Evolutionary conservation across 352 stramenopile genomes (phyloP), one percentile per base, ranked within the genome.

Genomic region (Pythium phragmiticola): DNA sequence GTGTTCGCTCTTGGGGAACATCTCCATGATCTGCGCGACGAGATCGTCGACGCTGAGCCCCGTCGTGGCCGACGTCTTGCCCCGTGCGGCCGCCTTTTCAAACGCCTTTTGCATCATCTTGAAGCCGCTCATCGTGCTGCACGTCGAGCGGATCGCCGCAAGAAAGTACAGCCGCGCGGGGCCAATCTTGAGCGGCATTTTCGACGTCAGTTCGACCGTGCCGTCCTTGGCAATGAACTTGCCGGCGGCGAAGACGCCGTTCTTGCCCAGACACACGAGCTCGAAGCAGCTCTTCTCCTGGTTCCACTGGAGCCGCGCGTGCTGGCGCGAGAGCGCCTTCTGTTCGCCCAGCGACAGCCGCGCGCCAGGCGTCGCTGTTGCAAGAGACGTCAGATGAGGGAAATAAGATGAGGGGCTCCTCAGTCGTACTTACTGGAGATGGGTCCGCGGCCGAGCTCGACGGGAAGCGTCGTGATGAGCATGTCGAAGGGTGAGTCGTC

Each of bases 91-190:
- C 36, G 80, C 77, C 64, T 94, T 94, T 50, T 94, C 85, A 60
- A 94, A 94, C 8, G 77, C 82, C 67, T 80, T 82, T 52, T 92
- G 85, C 51, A 94, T 77, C 49, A 94, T 74, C 55, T 93, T 92
- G 67, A 76, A 87, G 33, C 84, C 86, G 65, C 82, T 90, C 86
- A 94, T 90, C 12, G 85, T 89, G 55, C 84, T 89, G 63, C 83
- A 87, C 4, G 76, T 77, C 28, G 84, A 91, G 37, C 85, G 84
- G 26, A 93, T 73, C 17, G 80, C 84, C 19, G 69, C 76, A 7
- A 94, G 60, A 55, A 94, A 94, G 65, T 94, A 94, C 21, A 94
- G 41, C 19, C 84, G 73, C 48, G 84, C 78, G 19, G 77, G 73
- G 1, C 86, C 86, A 55, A 94, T 94, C 73, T 91, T 91, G 41